Conservation (phyloP, 495 filamentous ascomycete genomes). For the Amphirosellinia nigrospora region DNA sequence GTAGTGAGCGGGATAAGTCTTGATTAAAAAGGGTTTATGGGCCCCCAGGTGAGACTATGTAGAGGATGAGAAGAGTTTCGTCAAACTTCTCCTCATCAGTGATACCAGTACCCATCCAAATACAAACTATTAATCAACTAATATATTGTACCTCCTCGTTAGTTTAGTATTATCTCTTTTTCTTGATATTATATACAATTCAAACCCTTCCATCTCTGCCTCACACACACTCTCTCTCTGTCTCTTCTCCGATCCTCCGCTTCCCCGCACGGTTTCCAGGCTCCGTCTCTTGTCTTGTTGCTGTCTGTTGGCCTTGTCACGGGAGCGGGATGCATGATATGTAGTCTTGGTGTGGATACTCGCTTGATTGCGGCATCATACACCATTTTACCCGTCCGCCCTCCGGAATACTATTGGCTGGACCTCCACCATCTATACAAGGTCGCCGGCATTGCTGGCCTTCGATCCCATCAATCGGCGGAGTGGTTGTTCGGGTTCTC, state of each 20-base stretch:
- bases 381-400: slow-evolving; percentile 20
- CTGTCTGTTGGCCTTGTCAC: slow-evolving; percentile 3
- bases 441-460: slow-evolving; percentile 7
- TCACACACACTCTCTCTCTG: too few species aligned
- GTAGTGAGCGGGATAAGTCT: background rate
- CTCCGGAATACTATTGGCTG: background rate
- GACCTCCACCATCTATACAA: slow-evolving; percentile 9
- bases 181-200: background rate
- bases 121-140: background rate
- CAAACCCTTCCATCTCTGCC: background rate
- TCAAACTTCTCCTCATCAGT: background rate
- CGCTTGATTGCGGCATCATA: slow-evolving; percentile 19
- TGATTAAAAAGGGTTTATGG: slow-evolving; percentile 11
- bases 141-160: background rate
- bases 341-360: slow-evolving; percentile 9
- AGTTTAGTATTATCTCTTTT: background rate
- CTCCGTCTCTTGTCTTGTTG: slow-evolving; percentile 21
- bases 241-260: background rate
- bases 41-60: slow-evolving; percentile 5
- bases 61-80: slow-evolving; percentile 4
- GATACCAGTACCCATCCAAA: background rate
- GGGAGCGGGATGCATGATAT: slow-evolving; percentile 17
- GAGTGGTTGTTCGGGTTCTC: background rate
- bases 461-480: slow-evolving; percentile 14
- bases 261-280: slow-evolving; percentile 1